These are phyloP conservation scores for Solanum tarijense DNA, from an alignment of 257 asterid genomes.

Conservation along the genomic window DNA sequence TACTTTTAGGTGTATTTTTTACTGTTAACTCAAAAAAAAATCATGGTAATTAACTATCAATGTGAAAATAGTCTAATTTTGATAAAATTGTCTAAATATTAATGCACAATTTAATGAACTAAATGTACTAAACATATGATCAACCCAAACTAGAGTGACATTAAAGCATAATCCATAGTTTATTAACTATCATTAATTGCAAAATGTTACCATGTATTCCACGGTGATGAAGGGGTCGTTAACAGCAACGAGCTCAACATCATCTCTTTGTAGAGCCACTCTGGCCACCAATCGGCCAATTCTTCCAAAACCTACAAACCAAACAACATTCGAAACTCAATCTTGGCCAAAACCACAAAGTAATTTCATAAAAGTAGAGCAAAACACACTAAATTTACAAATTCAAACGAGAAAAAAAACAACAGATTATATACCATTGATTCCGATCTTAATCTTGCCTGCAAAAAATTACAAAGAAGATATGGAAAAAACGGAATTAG, in stretches of 20 bases:
- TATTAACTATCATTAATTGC: not conserved
- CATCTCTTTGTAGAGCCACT: conserved; percentile 67
- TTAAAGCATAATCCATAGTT: not conserved
- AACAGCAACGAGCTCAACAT: conserved; percentile 83
- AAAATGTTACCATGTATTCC: conserved; percentile 57
- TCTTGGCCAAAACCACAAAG: not conserved
- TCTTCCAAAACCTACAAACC: conserved; percentile 63
- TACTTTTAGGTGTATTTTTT: not conserved
- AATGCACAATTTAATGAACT: not conserved
- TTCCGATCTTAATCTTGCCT: conserved; percentile 79
- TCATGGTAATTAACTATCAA: not conserved
- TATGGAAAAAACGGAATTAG: not conserved
- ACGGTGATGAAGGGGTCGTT: conserved; percentile 77
- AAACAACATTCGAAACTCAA: not conserved
- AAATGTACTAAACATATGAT: not conserved
- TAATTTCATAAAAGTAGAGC: not conserved
- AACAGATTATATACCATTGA: conserved; percentile 43
- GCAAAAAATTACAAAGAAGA: conserved; percentile 10
- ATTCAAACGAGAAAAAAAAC: not conserved
- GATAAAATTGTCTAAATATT: not conserved
- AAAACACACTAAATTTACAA: not conserved
- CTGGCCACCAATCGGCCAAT: conserved; percentile 88
- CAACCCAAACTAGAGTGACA: not conserved
- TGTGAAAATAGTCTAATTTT: not conserved
- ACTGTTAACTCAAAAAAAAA: too few species aligned